These are phyloP conservation scores for Evansstolkia leycettana DNA, from an alignment of 495 filamentous ascomycete genomes.

Conservation along the genomic window DNA sequence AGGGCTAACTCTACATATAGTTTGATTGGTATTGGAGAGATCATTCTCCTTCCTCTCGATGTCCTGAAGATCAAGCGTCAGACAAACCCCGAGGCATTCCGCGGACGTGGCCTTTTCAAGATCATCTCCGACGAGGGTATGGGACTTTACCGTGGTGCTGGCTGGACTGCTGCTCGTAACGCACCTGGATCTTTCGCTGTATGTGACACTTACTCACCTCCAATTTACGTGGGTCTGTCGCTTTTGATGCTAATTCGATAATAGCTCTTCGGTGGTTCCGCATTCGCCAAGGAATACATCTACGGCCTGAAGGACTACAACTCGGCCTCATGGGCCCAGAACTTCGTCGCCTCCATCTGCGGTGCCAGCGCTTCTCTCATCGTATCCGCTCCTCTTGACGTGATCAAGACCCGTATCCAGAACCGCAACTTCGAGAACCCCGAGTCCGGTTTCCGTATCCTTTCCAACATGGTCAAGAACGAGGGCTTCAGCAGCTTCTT, in stretches of 20 bases:
- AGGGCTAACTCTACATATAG: constrained; percentile 24
- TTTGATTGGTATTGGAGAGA: constrained; percentile 94
- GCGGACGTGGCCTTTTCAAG: constrained; percentile 78
- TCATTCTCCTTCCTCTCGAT: constrained; percentile 86
- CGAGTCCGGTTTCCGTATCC: constrained; percentile 82
- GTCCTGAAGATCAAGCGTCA: constrained; percentile 99
- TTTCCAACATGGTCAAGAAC: constrained; percentile 78
- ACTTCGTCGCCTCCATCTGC: constrained; percentile 92
- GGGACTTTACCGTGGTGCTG: constrained; percentile 89
- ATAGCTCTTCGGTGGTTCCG: constrained; percentile 93
- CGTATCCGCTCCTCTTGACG: constrained; percentile 90
- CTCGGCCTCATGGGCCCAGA: constrained; percentile 84
- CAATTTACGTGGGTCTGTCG: constrained; percentile 3
- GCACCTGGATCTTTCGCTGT: constrained; percentile 95
- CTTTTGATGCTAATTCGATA: constrained; percentile 3
- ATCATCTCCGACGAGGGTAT: constrained; percentile 93
- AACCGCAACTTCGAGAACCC: constrained; percentile 98
- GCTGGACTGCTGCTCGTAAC: constrained; percentile 95
- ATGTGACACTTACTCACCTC: constrained; percentile 22
- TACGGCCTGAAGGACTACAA: constrained; percentile 87
- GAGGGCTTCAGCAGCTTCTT: constrained; percentile 85
- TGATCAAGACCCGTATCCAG: constrained; percentile 99
- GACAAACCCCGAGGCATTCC: constrained; percentile 97
- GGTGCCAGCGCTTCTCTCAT: constrained; percentile 86
- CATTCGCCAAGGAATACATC: constrained; percentile 96